Evolutionary conservation across 2,329 filamentous ascomycete genomes (phyloP).

Genomic region (Paecilomyces sp.): DNA sequence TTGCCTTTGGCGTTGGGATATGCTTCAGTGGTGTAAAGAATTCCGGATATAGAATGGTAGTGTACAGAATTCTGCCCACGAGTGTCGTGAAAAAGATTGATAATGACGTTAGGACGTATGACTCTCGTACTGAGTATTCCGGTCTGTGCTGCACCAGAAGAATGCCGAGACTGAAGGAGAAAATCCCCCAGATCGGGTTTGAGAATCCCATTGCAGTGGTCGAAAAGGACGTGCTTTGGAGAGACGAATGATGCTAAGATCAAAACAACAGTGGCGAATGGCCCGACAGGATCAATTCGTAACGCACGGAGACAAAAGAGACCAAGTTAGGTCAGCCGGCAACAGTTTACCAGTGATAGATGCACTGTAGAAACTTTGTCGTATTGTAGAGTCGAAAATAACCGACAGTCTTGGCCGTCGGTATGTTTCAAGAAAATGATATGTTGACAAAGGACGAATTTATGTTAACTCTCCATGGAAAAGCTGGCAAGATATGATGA

Average conservation of each 20-base stretch:
- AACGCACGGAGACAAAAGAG: not conserved
- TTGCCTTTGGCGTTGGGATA: conserved; percentile 46
- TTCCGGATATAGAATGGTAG: conserved; percentile 49
- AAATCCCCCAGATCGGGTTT: not conserved
- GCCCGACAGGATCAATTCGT: not conserved
- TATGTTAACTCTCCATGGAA: not conserved
- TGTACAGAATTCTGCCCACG: conserved; percentile 19
- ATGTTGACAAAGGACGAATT: not conserved
- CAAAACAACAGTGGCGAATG: not conserved
- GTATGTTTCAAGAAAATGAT: not conserved
- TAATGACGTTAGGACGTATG: conserved; percentile 16
- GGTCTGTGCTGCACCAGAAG: conserved; percentile 14
- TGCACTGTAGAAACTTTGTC: not conserved
- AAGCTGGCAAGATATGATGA: not conserved
- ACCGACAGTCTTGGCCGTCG: not conserved
- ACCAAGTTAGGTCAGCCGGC: not conserved
- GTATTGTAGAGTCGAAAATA: not conserved
- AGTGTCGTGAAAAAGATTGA: conserved; percentile 15
- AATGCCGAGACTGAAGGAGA: not conserved
- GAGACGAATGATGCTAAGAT: too few relatives aligned
- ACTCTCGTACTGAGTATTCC: conserved; percentile 20
- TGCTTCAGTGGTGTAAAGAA: conserved; percentile 53
- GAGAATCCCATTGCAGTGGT: not conserved
- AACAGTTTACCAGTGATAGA: not conserved
- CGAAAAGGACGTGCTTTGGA: too few relatives aligned